Evolutionary conservation across 1,284 basidiomycete species (phyloP), one percentile per base, ranked within the genome.

Genomic region (Ganoderma leucocontextum): DNA sequence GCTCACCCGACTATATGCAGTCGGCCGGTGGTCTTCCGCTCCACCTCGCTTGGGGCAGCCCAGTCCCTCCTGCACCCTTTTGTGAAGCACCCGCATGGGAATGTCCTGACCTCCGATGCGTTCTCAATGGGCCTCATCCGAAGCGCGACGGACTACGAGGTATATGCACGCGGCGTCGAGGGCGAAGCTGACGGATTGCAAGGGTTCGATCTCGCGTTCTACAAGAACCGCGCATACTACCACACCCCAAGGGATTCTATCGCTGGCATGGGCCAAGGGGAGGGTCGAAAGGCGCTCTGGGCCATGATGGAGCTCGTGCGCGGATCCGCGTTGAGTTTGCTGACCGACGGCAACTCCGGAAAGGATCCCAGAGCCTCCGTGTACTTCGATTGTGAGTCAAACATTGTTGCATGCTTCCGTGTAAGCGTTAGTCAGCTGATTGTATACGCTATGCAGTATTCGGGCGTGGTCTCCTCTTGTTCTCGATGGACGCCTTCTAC

Each of bases 181-280:
- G 74, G 68, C 17, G 49, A 63, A n/a, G 58, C 52, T 4, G 81
- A 74, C 12, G 84, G 85, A 0, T 86, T 92, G 84, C 79, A 86
- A 55, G 92, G 92, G 5, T 82, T 92, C 7, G 92, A 94, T 73
- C 80, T 93, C 35, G 89, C 92, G 1, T 94, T 94, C 75, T 94
- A 93, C 78, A 86, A 84, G 65, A 87, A 87, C 5, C 82, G 92
- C 62, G 88, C 88, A 68, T 84, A 84, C 69, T 94, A 94, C 73
- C 92, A 94, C 75, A 94, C 92, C 0, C 84, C 84, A 74, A 87
- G 69, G 39, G 75, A 76, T 62, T 74, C 74, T 10, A 73, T 86
- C 57, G 89, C 93, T 71, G 82, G 88, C 79, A 89, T 52, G 85
- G 85, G 72, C 83, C 87, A 66, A 77, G 75, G 33, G 68, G 76